Evolutionary conservation across 164 flowering plant species (phyloP).

Genomic region (Stephania cephalantha): DNA sequence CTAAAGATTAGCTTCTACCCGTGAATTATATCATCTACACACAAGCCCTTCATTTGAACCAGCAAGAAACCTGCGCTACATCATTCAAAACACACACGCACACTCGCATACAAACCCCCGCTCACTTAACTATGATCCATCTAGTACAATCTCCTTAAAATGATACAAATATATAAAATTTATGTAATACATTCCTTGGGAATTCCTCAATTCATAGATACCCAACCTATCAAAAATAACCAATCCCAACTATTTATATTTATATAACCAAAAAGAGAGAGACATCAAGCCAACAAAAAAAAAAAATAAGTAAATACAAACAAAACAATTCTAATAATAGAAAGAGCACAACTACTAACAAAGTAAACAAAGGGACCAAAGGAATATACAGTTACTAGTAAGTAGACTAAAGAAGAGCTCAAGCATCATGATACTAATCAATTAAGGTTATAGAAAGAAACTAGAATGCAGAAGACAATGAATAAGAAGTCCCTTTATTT

Average conservation of each 20-base stretch:
- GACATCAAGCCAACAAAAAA: background rate
- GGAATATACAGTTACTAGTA: background rate
- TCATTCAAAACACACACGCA: background rate
- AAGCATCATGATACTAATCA: background rate
- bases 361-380: background rate
- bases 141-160: background rate
- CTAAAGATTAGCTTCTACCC: constrained; percentile 9
- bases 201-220: background rate
- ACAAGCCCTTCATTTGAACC: constrained; percentile 19
- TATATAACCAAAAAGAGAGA: background rate
- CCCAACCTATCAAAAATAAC: background rate
- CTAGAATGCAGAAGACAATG: constrained; percentile 4
- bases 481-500: constrained; percentile 6
- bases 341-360: background rate
- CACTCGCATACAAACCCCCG: background rate
- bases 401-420: background rate
- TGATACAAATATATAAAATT: background rate
- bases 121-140: background rate
- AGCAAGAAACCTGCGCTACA: constrained; percentile 26
- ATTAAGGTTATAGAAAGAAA: constrained; percentile 9
- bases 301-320: background rate
- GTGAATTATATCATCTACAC: constrained; percentile 15
- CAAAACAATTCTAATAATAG: background rate
- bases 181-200: background rate
- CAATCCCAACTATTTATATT: too few species aligned